Percentiles rank a stretch among this genome's conserved stretches.
Evolutionary conservation across 441 rosid species (phyloP).

Genomic region (Melastoma candidum): DNA sequence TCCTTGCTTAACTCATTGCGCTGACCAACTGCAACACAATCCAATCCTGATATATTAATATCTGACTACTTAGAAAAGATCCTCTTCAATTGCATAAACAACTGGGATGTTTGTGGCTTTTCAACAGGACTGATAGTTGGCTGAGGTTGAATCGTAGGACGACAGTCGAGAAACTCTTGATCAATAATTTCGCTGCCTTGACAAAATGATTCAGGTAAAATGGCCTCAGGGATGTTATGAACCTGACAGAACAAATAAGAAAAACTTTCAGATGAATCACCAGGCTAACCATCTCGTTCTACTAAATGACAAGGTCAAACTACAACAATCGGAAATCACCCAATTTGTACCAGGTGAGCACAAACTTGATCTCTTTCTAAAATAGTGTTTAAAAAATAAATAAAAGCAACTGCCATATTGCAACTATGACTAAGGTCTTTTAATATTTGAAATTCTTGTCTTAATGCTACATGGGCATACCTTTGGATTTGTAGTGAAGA

Average conservation of each 20-base stretch:
- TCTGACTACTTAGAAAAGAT: constrained; percentile 25
- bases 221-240: constrained; percentile 21
- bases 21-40: constrained; percentile 4
- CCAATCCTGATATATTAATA: constrained; percentile 12
- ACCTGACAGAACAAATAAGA: constrained; percentile 17
- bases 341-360: too few species aligned
- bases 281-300: too few species aligned
- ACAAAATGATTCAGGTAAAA: constrained; percentile 17
- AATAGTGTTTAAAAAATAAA: too few species aligned
- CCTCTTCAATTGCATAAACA: constrained; percentile 21
- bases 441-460: too few species aligned
- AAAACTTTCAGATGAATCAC: not conserved
- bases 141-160: constrained; percentile 6
- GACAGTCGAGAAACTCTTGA: constrained; percentile 7
- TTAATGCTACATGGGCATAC: constrained; percentile 16
- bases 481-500: constrained; percentile 25
- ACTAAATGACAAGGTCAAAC: too few species aligned
- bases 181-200: constrained; percentile 9
- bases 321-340: too few species aligned
- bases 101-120: constrained; percentile 16
- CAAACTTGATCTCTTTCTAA: too few species aligned
- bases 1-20: constrained; percentile 10
- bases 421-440: too few species aligned
- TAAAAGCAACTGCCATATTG: too few species aligned
- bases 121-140: constrained; percentile 13